These are phyloP conservation scores for Polysphondylium violaceum DNA, from an alignment of 78 protist species.

Conservation along the genomic window DNA sequence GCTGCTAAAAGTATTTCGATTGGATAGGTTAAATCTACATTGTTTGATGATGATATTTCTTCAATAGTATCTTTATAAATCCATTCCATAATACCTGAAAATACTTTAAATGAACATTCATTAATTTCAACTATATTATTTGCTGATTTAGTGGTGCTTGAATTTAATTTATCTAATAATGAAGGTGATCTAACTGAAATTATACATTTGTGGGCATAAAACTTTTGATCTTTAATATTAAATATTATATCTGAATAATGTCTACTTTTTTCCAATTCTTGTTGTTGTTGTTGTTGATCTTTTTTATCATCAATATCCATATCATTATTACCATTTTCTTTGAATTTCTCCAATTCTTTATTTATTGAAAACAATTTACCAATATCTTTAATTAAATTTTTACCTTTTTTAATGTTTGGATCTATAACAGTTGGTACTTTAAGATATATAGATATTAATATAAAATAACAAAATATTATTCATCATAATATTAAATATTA, in stretches of 20 bases:
- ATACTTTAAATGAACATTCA: slow-evolving; percentile 22
- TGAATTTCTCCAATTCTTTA: neutral
- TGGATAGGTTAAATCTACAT: slow-evolving; percentile 16
- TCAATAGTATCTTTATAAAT: slow-evolving; percentile 24
- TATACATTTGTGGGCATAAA: slow-evolving; percentile 60
- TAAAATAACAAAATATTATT: neutral
- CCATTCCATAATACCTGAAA: slow-evolving; percentile 46
- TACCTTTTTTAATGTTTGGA: neutral
- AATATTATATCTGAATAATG: slow-evolving; percentile 42
- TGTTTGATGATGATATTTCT: neutral
- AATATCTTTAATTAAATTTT: slow-evolving; percentile 7
- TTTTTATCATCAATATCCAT: neutral
- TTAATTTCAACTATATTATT: slow-evolving; percentile 27
- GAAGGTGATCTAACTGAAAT: slow-evolving; percentile 7
- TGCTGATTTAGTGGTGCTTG: neutral
- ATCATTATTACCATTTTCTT: neutral
- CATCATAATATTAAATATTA: neutral
- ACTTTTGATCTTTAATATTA: slow-evolving; percentile 13
- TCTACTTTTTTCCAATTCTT: neutral
- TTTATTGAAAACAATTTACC: neutral
- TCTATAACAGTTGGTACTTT: too few relatives aligned
- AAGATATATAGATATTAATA: too few relatives aligned
- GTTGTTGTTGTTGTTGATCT: slow-evolving; percentile 12
- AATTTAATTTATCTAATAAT: slow-evolving; percentile 1
- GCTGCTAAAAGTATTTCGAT: slow-evolving; percentile 6